Evolutionary conservation across 2,329 filamentous ascomycete genomes (phyloP), one percentile per base, ranked within the genome.

Genomic region (Colletotrichum acutatum): DNA sequence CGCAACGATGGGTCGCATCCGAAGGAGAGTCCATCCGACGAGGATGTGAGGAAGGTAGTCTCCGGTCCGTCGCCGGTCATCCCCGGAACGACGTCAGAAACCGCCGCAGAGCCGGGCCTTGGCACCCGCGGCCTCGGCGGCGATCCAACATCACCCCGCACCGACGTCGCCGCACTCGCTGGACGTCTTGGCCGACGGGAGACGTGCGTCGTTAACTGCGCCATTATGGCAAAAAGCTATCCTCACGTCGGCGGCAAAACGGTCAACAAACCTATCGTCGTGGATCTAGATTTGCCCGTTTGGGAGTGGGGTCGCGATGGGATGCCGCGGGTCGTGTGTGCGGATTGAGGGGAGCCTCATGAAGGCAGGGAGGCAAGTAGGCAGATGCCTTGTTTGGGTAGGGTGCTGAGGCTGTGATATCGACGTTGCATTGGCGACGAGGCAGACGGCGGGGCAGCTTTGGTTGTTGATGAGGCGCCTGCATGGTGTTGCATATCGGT

Each of bases 251-350:
- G 85, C 1, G 90, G 90, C 19, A 93, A 91, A 80, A 86, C 82
- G 74, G 91, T 93, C 82, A 91, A 95, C 81, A 94, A 95, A 79
- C 92, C 94, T 24, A 92, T 97, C 76, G 92, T 97, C n/a, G 91
- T 97, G 14, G 94, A 97, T 79, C 78, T 97, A 34, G 90, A 95
- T 75, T 83, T 97, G 74, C 92, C 92, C 0, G 84, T 91, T 24
- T 89, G 87, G 85, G 79, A 81, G 62, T 71, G 54, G 77, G 77
- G 52, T 60, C 63, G 58, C 74, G 62, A 63, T n/a, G 61, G 61
- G 3, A 54, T 63, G 30, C 61, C 61, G 14, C 46, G 22, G 11
- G 9, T 63, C 46, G 28, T 26, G 14, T 53, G 54, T 32, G 30
- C 14, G 30, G 28, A 63, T n/a, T 54, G 22, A 63, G 3, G 22